phyloP scores from a whole-genome alignment of 208 protist genomes.

The Leishmania guyanensis region DNA sequence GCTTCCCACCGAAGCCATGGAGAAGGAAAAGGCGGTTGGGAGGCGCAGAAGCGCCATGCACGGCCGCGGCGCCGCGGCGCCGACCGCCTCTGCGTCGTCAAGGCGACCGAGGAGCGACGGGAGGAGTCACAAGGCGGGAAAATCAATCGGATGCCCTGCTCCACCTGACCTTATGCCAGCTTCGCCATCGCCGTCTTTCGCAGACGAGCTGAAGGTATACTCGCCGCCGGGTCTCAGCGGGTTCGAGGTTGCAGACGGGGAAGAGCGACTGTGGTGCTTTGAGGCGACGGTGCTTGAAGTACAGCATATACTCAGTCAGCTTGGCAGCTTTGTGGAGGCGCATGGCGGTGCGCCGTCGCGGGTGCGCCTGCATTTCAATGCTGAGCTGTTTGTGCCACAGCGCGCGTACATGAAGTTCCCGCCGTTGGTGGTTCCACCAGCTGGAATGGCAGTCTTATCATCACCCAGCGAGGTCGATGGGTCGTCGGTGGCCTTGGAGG shows the following conservation, averaged over 20 bases:
- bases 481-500: conserved; percentile 24
- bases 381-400: conserved; percentile 72
- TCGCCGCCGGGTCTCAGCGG: conserved; percentile 81
- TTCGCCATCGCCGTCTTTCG: conserved; percentile 39
- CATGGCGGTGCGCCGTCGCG: conserved; percentile 14
- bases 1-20: conserved; percentile 1
- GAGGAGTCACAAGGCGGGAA: conserved; percentile 9
- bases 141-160: conserved; percentile 21
- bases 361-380: conserved; percentile 72
- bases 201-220: conserved; percentile 54
- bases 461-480: not conserved
- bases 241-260: conserved; percentile 85
- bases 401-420: conserved; percentile 75
- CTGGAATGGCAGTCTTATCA: conserved; percentile 6
- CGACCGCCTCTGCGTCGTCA: not conserved
- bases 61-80: not conserved
- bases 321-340: conserved; percentile 25
- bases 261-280: conserved; percentile 69
- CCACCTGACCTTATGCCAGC: conserved; percentile 16
- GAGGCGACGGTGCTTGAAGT: conserved; percentile 79
- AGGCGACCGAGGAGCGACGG: not conserved
- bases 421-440: conserved; percentile 72
- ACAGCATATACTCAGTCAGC: conserved; percentile 48
- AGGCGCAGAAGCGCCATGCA: conserved; percentile 1
- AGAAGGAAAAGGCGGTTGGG: conserved; percentile 13